Base-by-base conservation (phyloP, 768 basidiomycete species). In the Aureoboletus auriporus region DNA sequence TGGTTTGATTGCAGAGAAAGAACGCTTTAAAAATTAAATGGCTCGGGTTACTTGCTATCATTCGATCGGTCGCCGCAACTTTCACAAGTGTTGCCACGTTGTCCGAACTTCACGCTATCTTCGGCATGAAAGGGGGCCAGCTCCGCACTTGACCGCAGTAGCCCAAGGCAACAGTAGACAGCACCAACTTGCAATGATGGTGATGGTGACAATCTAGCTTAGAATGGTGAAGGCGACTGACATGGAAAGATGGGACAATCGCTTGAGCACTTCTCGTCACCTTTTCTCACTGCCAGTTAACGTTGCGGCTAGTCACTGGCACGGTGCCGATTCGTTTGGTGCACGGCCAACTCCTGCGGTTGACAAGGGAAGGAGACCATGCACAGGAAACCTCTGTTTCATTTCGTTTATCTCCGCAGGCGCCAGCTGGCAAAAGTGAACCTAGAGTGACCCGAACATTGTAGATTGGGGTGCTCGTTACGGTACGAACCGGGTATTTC, bases 361-460 rank as follows among this genome's bases (percentile, higher is more conserved):
- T 23, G 20, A 23, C 20, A 23, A 23, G 20, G 20, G 20, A 23
- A 23, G 20, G 31, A 44, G 43, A 48, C 34, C 29, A 47, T 23
- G 20, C 44, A 47, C 37, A 49, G 13, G 53, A 23, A 50, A 49
- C 30, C 9, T 43, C 41, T 47, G 39, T n/a, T 47, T 30, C 23
- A 43, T 52, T 52, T 53, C 52, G 35, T 31, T 44, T 65, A 64
- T 67, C 53, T 65, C 63, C 65, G 60, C 61, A 51, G 44, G 34
- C 10, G 20, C 20, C 20, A 23, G 20, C 13, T 14, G 14, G 6
- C 13, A 4, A 14, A 8, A n/a, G 34, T n/a, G 34, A 34, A 13
- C 34, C 34, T 12, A 34, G 34, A 34, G 13, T 14, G 34, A 34
- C 20, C 20, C 20, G 34, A 37, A 12, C 10, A 27, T 39, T 30